phyloP scores from a whole-genome alignment of 192 early-diverging fungal genomes.

The Gryganskiella cystojenkinii region DNA sequence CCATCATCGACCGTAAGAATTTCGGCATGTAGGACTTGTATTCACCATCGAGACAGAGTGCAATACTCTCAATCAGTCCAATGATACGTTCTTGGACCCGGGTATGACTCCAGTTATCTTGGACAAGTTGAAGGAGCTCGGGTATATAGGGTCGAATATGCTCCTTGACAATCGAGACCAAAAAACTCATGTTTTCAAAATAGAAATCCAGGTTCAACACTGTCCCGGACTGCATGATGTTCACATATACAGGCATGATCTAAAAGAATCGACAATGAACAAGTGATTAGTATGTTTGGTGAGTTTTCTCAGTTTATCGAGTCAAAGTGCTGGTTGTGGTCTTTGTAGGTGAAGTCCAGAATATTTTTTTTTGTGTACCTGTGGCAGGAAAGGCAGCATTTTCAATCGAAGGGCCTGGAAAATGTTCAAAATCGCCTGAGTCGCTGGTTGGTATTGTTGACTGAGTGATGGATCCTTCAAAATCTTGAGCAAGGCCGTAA shows the following conservation, averaged over 20 bases:
- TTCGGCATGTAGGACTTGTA: slow-evolving; percentile 86
- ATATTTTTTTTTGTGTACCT: too few relatives aligned
- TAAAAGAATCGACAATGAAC: slow-evolving; percentile 28
- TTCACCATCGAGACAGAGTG: slow-evolving; percentile 86
- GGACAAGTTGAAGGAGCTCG: slow-evolving; percentile 83
- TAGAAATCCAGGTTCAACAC: slow-evolving; percentile 86
- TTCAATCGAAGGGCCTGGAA: slow-evolving; percentile 90
- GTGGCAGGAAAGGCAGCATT: slow-evolving; percentile 86
- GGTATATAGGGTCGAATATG: slow-evolving; percentile 89
- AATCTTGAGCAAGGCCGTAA: slow-evolving; percentile 88
- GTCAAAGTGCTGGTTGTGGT: too few relatives aligned
- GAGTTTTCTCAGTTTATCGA: too few relatives aligned
- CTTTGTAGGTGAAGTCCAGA: too few relatives aligned
- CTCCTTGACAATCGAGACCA: slow-evolving; percentile 87
- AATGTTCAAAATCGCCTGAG: slow-evolving; percentile 93
- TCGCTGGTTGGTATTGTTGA: slow-evolving; percentile 85
- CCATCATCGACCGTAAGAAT: slow-evolving; percentile 85
- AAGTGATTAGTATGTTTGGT: too few relatives aligned
- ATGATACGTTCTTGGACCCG: slow-evolving; percentile 88
- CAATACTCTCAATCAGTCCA: slow-evolving; percentile 87
- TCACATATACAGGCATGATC: slow-evolving; percentile 91
- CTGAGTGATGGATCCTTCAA: slow-evolving; percentile 83
- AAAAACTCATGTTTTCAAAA: slow-evolving; percentile 85
- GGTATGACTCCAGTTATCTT: slow-evolving; percentile 79
- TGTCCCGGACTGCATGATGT: slow-evolving; percentile 87